phyloP scores from a whole-genome alignment of 2,329 filamentous ascomycete genomes.

The Cladosporium sp. region DNA sequence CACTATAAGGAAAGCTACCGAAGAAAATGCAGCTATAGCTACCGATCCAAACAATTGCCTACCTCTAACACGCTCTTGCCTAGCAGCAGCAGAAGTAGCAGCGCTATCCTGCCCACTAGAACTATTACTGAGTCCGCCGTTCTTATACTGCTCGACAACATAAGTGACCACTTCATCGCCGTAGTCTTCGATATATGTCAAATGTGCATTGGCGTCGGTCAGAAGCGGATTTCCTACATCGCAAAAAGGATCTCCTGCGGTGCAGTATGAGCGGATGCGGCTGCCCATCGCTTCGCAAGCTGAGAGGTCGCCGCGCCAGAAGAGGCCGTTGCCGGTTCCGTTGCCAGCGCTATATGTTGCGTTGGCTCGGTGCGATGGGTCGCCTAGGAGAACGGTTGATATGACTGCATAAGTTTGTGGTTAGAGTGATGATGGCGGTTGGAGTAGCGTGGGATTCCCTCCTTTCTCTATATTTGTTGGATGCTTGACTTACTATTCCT shows the following conservation, averaged over 20 bases:
- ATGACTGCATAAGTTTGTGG: background rate
- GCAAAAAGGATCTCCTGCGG: conserved; percentile 5
- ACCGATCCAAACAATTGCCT: background rate
- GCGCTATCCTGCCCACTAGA: background rate
- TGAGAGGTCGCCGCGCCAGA: conserved; percentile 1
- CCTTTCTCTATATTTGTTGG: too few relatives aligned
- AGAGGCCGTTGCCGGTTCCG: conserved; percentile 3
- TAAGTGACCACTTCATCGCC: conserved; percentile 10
- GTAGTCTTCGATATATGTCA: background rate
- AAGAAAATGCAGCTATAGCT: background rate
- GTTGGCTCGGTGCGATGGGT: conserved; percentile 1
- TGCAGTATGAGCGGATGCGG: conserved; percentile 6
- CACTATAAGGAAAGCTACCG: background rate
- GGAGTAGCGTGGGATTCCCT: background rate
- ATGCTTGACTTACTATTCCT: background rate
- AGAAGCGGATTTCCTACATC: background rate
- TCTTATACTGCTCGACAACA: conserved; percentile 2
- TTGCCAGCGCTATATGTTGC: conserved; percentile 6
- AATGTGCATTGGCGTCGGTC: background rate
- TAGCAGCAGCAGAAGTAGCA: background rate
- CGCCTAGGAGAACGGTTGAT: conserved; percentile 3
- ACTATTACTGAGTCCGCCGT: background rate
- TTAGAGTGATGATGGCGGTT: background rate
- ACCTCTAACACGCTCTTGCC: background rate
- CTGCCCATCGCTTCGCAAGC: conserved; percentile 7